Evolutionary conservation across 345 rosid genomes (phyloP).

Genomic region (Tarenaya hassleriana): DNA sequence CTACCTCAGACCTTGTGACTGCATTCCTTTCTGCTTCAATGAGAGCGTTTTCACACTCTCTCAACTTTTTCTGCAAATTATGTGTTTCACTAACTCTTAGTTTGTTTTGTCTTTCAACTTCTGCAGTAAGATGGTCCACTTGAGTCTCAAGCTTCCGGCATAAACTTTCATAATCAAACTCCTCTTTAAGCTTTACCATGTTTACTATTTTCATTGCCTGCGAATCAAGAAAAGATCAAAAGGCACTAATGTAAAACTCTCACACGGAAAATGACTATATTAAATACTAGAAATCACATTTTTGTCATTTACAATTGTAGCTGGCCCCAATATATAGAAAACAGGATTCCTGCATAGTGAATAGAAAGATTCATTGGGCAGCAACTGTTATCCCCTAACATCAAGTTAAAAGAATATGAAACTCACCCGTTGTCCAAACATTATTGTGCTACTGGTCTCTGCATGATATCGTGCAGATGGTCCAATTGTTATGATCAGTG

Average conservation of each 20-base stretch:
- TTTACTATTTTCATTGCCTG: slow-evolving; percentile 98
- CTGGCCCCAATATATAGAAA: not conserved
- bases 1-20: slow-evolving; percentile 75
- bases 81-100: slow-evolving; percentile 51
- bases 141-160: slow-evolving; percentile 77
- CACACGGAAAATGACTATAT: slow-evolving; percentile 3
- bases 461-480: slow-evolving; percentile 75
- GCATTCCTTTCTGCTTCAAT: slow-evolving; percentile 41
- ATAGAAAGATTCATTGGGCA: slow-evolving; percentile 1
- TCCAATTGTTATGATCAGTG: slow-evolving; percentile 80
- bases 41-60: slow-evolving; percentile 44
- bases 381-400: not conserved
- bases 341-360: not conserved
- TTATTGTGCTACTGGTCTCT: slow-evolving; percentile 87
- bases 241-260: not conserved
- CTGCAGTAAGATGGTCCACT: slow-evolving; percentile 80
- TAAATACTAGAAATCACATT: not conserved
- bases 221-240: slow-evolving; percentile 23
- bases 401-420: slow-evolving; percentile 5
- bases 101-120: slow-evolving; percentile 73
- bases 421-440: slow-evolving; percentile 95
- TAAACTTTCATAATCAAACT: slow-evolving; percentile 86
- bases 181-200: slow-evolving; percentile 86
- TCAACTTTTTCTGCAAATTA: slow-evolving; percentile 49
- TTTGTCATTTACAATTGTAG: slow-evolving; percentile 1